These are phyloP conservation scores for Cryphonectria radicalis DNA, from an alignment of 2,329 filamentous ascomycete species.

Conservation along the genomic window DNA sequence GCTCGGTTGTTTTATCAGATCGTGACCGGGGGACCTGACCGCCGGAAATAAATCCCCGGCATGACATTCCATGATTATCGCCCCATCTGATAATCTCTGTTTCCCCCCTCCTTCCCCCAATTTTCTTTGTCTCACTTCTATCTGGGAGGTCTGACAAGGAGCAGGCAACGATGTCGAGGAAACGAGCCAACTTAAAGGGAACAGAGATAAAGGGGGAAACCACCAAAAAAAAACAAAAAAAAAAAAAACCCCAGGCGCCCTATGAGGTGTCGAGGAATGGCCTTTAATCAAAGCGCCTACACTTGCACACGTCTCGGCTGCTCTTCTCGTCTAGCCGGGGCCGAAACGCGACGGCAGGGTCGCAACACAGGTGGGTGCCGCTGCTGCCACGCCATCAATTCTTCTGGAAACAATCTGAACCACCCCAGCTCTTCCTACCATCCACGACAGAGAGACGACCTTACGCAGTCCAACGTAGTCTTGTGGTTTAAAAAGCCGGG, in stretches of 20 bases:
- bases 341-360: neutral
- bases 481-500: neutral
- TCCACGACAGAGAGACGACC: neutral
- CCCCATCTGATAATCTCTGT: slow-evolving; percentile 17
- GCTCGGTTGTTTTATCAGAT: slow-evolving; percentile 5
- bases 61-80: neutral
- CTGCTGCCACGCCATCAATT: neutral
- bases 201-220: neutral
- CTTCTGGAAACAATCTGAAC: slow-evolving; percentile 4
- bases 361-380: neutral
- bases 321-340: neutral
- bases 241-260: neutral
- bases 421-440: neutral
- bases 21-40: neutral
- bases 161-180: neutral
- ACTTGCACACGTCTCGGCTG: neutral
- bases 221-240: no score
- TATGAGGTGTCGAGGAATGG: neutral
- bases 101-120: neutral
- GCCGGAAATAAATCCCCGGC: neutral
- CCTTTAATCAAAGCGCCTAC: neutral
- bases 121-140: neutral
- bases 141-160: neutral
- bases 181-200: neutral
- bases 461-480: neutral